Evolutionary conservation across 176 grass and related monocot species (phyloP).

Genomic region (Bonia amplexicaulis): DNA sequence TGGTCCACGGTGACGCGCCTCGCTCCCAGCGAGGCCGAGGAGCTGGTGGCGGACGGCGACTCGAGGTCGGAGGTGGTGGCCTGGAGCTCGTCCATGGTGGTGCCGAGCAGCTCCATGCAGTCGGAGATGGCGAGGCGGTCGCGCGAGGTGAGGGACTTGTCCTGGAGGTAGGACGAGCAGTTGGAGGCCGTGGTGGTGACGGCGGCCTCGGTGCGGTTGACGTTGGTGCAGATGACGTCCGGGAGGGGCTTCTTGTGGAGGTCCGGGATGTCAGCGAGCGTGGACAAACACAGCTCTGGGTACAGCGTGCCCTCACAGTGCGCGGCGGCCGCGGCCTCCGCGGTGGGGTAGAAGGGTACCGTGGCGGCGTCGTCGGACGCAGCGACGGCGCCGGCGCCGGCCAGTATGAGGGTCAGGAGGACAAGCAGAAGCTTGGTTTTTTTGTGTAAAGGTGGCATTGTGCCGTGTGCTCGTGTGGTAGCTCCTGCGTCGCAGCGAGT

Average conservation of each 20-base stretch:
- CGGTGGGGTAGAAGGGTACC: slow-evolving; percentile 29
- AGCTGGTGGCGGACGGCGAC: neutral
- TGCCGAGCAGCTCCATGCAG: slow-evolving; percentile 61
- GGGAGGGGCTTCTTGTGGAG: slow-evolving; percentile 52
- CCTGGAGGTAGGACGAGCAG: slow-evolving; percentile 49
- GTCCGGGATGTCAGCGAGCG: slow-evolving; percentile 53
- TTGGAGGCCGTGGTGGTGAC: slow-evolving; percentile 40
- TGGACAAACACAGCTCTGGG: slow-evolving; percentile 56
- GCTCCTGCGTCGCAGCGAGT: neutral
- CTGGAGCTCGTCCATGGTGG: slow-evolving; percentile 61
- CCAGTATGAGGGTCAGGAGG: slow-evolving; percentile 15
- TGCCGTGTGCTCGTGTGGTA: neutral
- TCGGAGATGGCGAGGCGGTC: slow-evolving; percentile 56
- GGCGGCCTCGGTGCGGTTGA: slow-evolving; percentile 45
- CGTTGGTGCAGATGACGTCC: slow-evolving; percentile 44
- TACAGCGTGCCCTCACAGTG: slow-evolving; percentile 82
- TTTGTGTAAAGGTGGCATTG: slow-evolving; percentile 27
- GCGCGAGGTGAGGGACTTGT: neutral
- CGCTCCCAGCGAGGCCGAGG: neutral
- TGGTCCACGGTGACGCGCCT: slow-evolving; percentile 21
- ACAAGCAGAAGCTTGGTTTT: slow-evolving; percentile 14
- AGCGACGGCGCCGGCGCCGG: neutral
- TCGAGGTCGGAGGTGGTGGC: slow-evolving; percentile 33
- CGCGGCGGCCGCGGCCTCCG: slow-evolving; percentile 29
- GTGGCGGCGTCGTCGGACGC: neutral